Conservation (phyloP, 2,329 filamentous ascomycete genomes). For the Raffaelea deltoideospora region DNA sequence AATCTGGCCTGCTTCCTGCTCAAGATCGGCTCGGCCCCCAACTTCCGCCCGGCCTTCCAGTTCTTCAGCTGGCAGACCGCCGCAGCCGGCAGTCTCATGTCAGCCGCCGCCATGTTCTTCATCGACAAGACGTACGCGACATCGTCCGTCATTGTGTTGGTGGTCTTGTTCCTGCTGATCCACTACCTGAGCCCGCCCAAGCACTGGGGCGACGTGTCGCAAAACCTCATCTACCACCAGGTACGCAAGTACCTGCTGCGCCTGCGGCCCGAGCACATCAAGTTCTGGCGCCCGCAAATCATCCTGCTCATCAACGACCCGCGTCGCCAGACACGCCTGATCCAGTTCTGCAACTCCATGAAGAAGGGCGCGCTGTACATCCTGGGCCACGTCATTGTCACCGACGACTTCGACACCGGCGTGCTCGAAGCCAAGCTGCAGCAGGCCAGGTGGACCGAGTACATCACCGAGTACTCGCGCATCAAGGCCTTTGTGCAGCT, state of each 20-base stretch:
- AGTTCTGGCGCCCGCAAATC: slow-evolving; percentile 85
- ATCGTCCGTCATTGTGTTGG: slow-evolving; percentile 55
- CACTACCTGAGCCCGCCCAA: slow-evolving; percentile 78
- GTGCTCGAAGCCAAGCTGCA: slow-evolving; percentile 71
- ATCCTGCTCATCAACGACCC: slow-evolving; percentile 72
- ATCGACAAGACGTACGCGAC: slow-evolving; percentile 71
- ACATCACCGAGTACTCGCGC: slow-evolving; percentile 65
- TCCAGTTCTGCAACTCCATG: slow-evolving; percentile 81
- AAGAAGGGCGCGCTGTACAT: slow-evolving; percentile 82
- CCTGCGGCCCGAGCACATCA: slow-evolving; percentile 77
- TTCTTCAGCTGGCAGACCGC: slow-evolving; percentile 84
- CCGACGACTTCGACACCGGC: slow-evolving; percentile 62
- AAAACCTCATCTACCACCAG: slow-evolving; percentile 75
- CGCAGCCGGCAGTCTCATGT: slow-evolving; percentile 56
- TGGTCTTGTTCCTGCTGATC: slow-evolving; percentile 69
- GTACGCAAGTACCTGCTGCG: slow-evolving; percentile 76
- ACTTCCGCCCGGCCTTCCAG: slow-evolving; percentile 77
- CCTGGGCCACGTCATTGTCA: slow-evolving; percentile 76
- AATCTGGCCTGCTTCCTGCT: slow-evolving; percentile 78
- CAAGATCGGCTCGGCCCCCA: slow-evolving; percentile 75
- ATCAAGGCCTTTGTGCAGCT: slow-evolving; percentile 87
- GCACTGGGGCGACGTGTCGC: slow-evolving; percentile 79
- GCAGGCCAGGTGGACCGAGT: slow-evolving; percentile 70
- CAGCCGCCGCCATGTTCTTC: slow-evolving; percentile 76
- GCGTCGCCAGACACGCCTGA: slow-evolving; percentile 65